phyloP scores from a whole-genome alignment of 225 moss, liverwort and hornwort species.

The Antitrichia curtipendula region DNA sequence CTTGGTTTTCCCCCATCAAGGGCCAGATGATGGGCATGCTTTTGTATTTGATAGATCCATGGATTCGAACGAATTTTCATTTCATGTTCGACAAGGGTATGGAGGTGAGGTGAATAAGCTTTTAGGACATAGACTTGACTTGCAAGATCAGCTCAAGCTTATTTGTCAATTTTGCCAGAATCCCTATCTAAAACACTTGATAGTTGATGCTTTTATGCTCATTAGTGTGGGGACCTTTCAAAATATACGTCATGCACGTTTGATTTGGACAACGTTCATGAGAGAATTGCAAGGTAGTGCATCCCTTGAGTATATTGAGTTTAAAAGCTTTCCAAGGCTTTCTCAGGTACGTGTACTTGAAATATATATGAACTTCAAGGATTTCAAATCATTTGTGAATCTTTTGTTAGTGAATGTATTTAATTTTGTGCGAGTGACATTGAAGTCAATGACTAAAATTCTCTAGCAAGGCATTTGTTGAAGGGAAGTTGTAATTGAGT shows the following conservation, averaged over 20 bases:
- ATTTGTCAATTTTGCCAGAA: not conserved
- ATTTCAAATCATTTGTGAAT: no score
- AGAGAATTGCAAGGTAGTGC: not conserved
- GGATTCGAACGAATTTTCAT: rapidly evolving
- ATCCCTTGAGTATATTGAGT: not conserved
- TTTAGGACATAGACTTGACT: rapidly evolving
- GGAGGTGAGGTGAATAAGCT: rapidly evolving
- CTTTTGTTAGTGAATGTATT: not conserved
- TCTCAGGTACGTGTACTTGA: rapidly evolving
- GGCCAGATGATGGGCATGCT: rapidly evolving
- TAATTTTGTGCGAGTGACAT: not conserved
- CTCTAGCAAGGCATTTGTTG: rapidly evolving
- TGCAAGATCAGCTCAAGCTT: not conserved
- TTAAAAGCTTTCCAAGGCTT: rapidly evolving
- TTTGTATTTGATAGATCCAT: rapidly evolving
- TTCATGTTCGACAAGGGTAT: not conserved
- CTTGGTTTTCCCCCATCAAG: not conserved
- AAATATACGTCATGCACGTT: no score
- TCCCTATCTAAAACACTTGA: not conserved
- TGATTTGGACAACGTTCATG: not conserved
- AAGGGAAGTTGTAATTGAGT: rapidly evolving
- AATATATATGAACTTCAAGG: rapidly evolving
- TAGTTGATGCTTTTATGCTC: no score
- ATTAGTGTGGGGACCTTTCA: no score
- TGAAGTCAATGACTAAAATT: not conserved